Evolutionary conservation across 768 basidiomycete genomes (phyloP).

Genomic region (Kwoniella dejecticola): DNA sequence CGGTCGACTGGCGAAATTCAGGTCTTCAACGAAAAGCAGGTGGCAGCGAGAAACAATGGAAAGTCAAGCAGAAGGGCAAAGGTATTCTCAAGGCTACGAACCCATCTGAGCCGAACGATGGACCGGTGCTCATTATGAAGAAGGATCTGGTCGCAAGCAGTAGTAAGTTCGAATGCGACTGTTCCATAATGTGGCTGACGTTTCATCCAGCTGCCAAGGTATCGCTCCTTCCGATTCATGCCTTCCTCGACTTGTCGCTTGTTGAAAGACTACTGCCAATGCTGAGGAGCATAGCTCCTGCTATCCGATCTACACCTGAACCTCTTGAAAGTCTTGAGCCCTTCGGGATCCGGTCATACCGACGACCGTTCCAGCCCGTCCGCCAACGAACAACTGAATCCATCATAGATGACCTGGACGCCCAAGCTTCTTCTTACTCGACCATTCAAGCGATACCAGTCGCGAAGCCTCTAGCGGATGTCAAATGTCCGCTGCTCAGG

Average conservation of each 20-base stretch:
- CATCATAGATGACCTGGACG: slow-evolving; percentile 66
- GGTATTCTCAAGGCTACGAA: slow-evolving; percentile 41
- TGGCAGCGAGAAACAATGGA: slow-evolving; percentile 48
- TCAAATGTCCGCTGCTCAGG: slow-evolving; percentile 65
- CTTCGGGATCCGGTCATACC: not conserved
- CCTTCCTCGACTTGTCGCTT: slow-evolving; percentile 70
- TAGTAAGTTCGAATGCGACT: slow-evolving; percentile 13
- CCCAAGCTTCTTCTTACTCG: slow-evolving; percentile 53
- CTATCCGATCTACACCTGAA: slow-evolving; percentile 9
- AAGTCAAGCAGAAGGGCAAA: slow-evolving; percentile 36
- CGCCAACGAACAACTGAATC: slow-evolving; percentile 47
- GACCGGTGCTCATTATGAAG: slow-evolving; percentile 15
- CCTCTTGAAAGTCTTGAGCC: not conserved
- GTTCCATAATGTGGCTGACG: slow-evolving; percentile 1
- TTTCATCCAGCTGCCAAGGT: slow-evolving; percentile 26
- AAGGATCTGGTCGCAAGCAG: slow-evolving; percentile 19
- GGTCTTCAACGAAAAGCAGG: slow-evolving; percentile 30
- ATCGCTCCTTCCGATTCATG: slow-evolving; percentile 63
- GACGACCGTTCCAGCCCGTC: not conserved
- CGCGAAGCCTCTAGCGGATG: slow-evolving; percentile 37
- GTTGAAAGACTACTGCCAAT: slow-evolving; percentile 58
- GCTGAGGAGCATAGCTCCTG: slow-evolving; percentile 48
- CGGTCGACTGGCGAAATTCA: slow-evolving; percentile 47
- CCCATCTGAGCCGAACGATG: slow-evolving; percentile 5
- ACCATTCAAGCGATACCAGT: slow-evolving; percentile 15